These are phyloP conservation scores for Aspergillus terreus DNA, from an alignment of 2,329 filamentous ascomycete genomes.

Conservation along the genomic window DNA sequence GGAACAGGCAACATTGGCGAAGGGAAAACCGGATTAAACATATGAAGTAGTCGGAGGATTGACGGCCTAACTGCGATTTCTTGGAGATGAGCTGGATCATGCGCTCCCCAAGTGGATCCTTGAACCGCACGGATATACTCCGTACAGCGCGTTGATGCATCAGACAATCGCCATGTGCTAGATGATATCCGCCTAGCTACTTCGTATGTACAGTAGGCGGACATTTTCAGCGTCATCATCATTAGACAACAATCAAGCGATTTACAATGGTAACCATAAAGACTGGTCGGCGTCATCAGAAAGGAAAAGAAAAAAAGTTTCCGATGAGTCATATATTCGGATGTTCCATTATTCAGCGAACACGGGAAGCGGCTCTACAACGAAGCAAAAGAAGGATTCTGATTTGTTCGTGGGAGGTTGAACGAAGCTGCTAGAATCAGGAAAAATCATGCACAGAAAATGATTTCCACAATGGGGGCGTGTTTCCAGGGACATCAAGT, in stretches of 20 bases:
- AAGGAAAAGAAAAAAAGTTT: background rate
- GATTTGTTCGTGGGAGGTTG: background rate
- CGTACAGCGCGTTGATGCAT: background rate
- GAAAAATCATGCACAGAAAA: background rate
- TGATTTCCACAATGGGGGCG: background rate
- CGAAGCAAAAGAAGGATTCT: background rate
- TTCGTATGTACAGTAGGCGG: background rate
- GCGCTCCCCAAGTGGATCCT: background rate
- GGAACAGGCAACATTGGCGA: no score
- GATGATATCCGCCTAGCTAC: background rate
- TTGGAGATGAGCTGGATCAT: no score
- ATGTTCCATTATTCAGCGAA: background rate
- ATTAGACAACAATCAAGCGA: background rate
- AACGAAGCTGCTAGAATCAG: background rate
- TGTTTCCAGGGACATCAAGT: background rate
- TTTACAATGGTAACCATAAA: background rate
- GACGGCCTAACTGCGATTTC: no score
- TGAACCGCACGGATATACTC: background rate
- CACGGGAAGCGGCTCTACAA: no score
- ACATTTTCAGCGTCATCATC: background rate
- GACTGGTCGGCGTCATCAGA: background rate
- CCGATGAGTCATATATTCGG: background rate
- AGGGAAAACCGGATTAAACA: no score
- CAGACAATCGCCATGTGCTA: background rate
- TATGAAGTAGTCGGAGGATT: no score